phyloP scores from a whole-genome alignment of 306 rosid genomes.

The Comarum palustre region DNA sequence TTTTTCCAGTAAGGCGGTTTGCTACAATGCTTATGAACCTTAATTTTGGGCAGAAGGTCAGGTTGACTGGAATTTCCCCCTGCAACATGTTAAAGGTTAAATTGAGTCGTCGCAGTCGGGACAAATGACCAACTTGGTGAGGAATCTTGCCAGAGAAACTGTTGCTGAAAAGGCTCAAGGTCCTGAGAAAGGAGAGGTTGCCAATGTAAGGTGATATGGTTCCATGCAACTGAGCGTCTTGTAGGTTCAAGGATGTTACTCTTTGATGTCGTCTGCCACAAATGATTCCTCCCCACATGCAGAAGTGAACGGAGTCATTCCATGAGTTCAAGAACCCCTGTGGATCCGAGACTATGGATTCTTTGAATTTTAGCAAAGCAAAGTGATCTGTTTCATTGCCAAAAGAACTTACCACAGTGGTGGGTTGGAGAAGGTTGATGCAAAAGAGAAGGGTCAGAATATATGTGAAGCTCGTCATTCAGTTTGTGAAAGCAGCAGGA shows the following conservation, averaged over 20 bases:
- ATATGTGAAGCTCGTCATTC: too few relatives aligned
- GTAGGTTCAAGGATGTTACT: neutral
- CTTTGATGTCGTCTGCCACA: neutral
- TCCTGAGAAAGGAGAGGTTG: conserved; percentile 19
- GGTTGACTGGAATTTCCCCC: neutral
- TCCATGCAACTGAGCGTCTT: neutral
- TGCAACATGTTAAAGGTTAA: neutral
- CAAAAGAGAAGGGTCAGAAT: neutral
- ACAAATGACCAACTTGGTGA: neutral
- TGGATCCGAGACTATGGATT: neutral
- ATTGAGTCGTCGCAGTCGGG: neutral
- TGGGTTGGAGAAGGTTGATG: neutral
- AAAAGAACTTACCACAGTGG: neutral
- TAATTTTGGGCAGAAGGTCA: neutral
- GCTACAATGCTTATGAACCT: too few relatives aligned
- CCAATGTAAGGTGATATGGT: neutral
- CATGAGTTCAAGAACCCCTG: neutral
- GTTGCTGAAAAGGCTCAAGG: neutral
- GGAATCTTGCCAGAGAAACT: conserved; percentile 8
- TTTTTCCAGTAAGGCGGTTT: neutral
- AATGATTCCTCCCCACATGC: neutral
- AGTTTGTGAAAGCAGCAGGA: too few relatives aligned
- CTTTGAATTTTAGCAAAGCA: neutral
- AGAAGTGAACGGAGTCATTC: neutral
- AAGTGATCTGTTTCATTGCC: neutral